Conservation (phyloP, 495 filamentous ascomycete genomes). For the Baudoinia panamericana region DNA sequence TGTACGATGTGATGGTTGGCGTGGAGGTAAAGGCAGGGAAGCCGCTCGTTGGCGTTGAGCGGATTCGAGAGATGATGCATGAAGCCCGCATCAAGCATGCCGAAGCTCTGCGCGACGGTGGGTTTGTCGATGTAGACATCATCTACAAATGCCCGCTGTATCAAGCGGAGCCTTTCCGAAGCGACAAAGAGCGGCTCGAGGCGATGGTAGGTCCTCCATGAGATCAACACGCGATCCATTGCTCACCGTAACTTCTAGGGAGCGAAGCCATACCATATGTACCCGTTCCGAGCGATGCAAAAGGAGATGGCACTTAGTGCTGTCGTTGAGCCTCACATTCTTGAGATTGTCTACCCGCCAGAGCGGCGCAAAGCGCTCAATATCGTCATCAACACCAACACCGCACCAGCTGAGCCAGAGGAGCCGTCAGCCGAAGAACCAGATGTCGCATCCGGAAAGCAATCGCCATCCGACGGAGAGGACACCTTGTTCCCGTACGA, state of each 20-base stretch:
- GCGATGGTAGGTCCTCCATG: neutral
- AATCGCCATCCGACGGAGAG: too few relatives aligned
- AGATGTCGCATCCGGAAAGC: neutral
- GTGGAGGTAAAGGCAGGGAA: neutral
- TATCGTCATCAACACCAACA: constrained; percentile 10
- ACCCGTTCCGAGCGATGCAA: neutral
- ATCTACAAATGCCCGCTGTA: neutral
- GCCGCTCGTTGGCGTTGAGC: neutral
- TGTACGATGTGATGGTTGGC: neutral
- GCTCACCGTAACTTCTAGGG: neutral
- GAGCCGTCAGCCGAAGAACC: neutral
- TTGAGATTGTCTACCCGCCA: neutral
- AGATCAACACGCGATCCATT: too few relatives aligned
- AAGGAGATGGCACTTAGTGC: constrained; percentile 4
- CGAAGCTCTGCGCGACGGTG: neutral
- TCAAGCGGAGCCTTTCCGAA: constrained; percentile 7
- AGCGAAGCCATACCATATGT: constrained; percentile 3
- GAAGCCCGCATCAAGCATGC: neutral
- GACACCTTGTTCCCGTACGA: too few relatives aligned
- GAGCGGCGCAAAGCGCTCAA: neutral
- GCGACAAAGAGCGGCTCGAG: neutral
- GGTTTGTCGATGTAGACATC: constrained; percentile 4
- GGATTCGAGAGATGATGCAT: neutral
- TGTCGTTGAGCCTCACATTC: neutral
- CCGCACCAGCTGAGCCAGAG: neutral